A percentile compares a stretch with the other conserved stretches of the same genome.
Evolutionary conservation across 176 grass and related monocot species (phyloP).

Genomic region (Eragrostis curvula): DNA sequence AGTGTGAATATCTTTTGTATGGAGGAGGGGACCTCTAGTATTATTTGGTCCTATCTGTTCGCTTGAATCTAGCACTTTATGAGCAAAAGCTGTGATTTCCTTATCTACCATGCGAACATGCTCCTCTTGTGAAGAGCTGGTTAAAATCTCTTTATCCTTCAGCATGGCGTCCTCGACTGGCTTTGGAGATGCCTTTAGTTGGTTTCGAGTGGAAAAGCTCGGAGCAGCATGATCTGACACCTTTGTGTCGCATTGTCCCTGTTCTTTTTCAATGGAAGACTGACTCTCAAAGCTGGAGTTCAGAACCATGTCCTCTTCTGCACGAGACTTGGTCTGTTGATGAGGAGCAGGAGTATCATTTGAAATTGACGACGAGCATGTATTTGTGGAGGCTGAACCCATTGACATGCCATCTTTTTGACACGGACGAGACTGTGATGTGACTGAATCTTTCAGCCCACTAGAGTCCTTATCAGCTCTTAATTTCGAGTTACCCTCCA

Average conservation of each 20-base stretch:
- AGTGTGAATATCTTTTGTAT: slow-evolving; percentile 47
- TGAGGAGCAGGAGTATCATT: slow-evolving; percentile 28
- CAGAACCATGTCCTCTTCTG: slow-evolving; percentile 49
- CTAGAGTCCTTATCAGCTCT: slow-evolving; percentile 51
- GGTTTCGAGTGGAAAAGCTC: slow-evolving; percentile 44
- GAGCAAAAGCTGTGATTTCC: slow-evolving; percentile 35
- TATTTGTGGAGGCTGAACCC: slow-evolving; percentile 28
- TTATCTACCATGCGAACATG: slow-evolving; percentile 38
- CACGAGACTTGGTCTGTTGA: slow-evolving; percentile 33
- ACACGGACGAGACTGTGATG: slow-evolving; percentile 45
- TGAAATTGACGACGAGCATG: slow-evolving; percentile 31
- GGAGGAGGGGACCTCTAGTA: slow-evolving; percentile 40
- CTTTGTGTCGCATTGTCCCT: background rate
- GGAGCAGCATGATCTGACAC: slow-evolving; percentile 46
- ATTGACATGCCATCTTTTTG: slow-evolving; percentile 52
- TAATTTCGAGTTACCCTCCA: slow-evolving; percentile 52
- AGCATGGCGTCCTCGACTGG: slow-evolving; percentile 15
- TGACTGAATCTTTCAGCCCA: slow-evolving; percentile 50
- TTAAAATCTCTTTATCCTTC: slow-evolving; percentile 43
- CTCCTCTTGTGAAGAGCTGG: slow-evolving; percentile 15
- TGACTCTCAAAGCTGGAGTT: slow-evolving; percentile 43
- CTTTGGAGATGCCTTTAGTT: slow-evolving; percentile 54
- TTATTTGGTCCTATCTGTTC: slow-evolving; percentile 46
- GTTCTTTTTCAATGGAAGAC: slow-evolving; percentile 51
- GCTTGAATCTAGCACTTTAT: slow-evolving; percentile 41